Base-by-base conservation (phyloP, 2,329 filamentous ascomycete genomes). In the Venturia carpophila region DNA sequence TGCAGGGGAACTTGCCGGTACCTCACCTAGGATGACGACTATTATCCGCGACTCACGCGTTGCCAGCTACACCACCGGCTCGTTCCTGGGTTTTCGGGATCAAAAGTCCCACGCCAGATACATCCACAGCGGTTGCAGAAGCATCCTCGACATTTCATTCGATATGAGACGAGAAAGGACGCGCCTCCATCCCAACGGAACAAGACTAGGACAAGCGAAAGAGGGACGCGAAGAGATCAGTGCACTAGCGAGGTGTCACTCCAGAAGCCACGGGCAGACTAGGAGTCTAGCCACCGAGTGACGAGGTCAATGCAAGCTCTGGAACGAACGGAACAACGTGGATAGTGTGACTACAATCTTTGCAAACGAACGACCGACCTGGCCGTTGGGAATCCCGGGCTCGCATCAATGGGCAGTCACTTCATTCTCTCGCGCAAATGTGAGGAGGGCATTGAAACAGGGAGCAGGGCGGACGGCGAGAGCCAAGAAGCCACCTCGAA, bases 41-140 rank as follows among this genome's bases (percentile, higher is more conserved):
- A 37, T n/a, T 58, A 58, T 15, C 15, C 52, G 52, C 52, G 52
- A 58, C 9, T 58, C 52, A 58, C 52, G 52, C 52, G 27, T n/a
- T 19, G 24, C 5, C 24, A 30, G 15, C 49, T 9, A 34, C 30
- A 27, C 37, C 52, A 58, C 37, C 52, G 52, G 52, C 9, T 27
- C 52, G 27, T 37, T 58, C 27, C 27, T 58, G 52, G 52, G 37
- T 11, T 19, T 7, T 37, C 49, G 49, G 49, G 49, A 13, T 13
- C 45, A 3, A 19, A 21, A 4, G 19, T 47, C 30, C 30, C 45
- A 47, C 11, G 49, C 49, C 49, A 56, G 17, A 19, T 21, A 56
- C 49, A 56, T 56, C 49, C 52, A 58, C 52, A n/a, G 52, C 52
- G 52, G 52, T 58, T 58, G 21, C 52, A 37, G 21, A 37, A 3